Conservation (phyloP, 2,329 filamentous ascomycete species). For the Apiospora kogelbergensis region DNA sequence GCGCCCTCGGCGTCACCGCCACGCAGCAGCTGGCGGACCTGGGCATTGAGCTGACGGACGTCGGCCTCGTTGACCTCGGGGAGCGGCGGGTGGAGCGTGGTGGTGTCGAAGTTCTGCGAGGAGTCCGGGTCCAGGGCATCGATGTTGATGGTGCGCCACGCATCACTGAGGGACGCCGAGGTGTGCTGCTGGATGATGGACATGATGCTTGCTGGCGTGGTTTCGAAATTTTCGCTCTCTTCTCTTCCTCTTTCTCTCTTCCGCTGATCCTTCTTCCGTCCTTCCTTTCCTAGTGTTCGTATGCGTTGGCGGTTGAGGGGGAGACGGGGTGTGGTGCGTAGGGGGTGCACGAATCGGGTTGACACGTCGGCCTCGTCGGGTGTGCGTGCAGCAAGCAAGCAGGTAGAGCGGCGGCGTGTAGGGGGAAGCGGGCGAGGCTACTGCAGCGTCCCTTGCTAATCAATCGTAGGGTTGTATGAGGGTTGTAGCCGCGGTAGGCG, state of each 20-base stretch:
- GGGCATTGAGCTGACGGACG: conserved; percentile 73
- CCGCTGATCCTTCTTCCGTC: no score
- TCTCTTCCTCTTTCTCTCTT: no score
- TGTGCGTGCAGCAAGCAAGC: no score
- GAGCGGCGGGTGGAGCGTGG: conserved; percentile 75
- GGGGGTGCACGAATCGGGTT: no score
- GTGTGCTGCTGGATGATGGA: conserved; percentile 69
- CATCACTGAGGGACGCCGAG: conserved; percentile 58
- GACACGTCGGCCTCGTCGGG: no score
- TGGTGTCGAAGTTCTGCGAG: conserved; percentile 85
- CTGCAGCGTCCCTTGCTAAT: no score
- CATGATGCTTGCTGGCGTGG: conserved; percentile 39
- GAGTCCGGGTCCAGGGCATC: conserved; percentile 90
- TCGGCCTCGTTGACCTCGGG: conserved; percentile 75
- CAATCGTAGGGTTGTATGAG: background rate
- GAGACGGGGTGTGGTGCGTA: no score
- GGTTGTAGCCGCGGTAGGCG: background rate
- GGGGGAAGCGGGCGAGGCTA: no score
- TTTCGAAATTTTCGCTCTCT: no score
- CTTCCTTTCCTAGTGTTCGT: no score
- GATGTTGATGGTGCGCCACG: conserved; percentile 90
- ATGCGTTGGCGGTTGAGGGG: no score
- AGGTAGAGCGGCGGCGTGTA: no score
- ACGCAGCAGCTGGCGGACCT: conserved; percentile 84
- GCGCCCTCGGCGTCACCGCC: conserved; percentile 88